A percentile compares a stretch with the other conserved stretches of the same genome.
These are phyloP conservation scores for Pezicula carpinea DNA, from an alignment of 2,329 filamentous ascomycete genomes.

Conservation along the genomic window DNA sequence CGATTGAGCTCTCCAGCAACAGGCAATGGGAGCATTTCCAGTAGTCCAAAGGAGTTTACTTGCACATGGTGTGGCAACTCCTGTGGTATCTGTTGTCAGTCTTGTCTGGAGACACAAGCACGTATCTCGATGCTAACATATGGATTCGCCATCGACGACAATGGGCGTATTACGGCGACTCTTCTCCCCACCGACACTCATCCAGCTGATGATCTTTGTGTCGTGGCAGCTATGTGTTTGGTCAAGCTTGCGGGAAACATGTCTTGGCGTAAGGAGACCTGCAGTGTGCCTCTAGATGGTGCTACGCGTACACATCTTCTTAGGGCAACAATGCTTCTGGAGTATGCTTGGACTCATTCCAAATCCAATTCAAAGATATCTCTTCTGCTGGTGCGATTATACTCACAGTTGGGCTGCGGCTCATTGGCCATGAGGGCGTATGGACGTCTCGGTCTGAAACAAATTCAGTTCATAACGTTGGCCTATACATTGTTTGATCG, in stretches of 20 bases:
- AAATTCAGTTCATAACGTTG: slow-evolving; percentile 36
- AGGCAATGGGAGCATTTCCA: slow-evolving; percentile 3
- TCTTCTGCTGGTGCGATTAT: slow-evolving; percentile 32
- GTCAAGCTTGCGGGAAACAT: slow-evolving; percentile 22
- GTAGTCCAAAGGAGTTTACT: neutral
- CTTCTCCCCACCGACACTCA: slow-evolving; percentile 28
- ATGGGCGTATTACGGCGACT: slow-evolving; percentile 18
- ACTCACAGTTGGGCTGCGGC: slow-evolving; percentile 31
- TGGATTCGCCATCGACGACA: slow-evolving; percentile 17
- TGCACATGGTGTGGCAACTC: slow-evolving; percentile 17
- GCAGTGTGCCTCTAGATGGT: slow-evolving; percentile 9
- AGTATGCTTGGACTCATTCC: slow-evolving; percentile 28
- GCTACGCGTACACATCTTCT: slow-evolving; percentile 18
- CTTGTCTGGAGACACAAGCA: slow-evolving; percentile 17
- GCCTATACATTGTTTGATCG: slow-evolving; percentile 33
- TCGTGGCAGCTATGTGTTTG: slow-evolving; percentile 27
- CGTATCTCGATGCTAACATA: slow-evolving; percentile 18
- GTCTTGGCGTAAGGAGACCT: neutral
- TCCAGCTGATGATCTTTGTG: slow-evolving; percentile 28
- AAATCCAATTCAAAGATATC: slow-evolving; percentile 35
- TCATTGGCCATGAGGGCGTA: slow-evolving; percentile 33
- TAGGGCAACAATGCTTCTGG: slow-evolving; percentile 27
- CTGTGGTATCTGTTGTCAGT: slow-evolving; percentile 14
- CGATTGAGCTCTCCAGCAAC: slow-evolving; percentile 3
- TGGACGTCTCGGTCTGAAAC: slow-evolving; percentile 32